These are phyloP conservation scores for Zarea fungicola DNA, from an alignment of 2,329 filamentous ascomycete genomes.

Conservation along the genomic window DNA sequence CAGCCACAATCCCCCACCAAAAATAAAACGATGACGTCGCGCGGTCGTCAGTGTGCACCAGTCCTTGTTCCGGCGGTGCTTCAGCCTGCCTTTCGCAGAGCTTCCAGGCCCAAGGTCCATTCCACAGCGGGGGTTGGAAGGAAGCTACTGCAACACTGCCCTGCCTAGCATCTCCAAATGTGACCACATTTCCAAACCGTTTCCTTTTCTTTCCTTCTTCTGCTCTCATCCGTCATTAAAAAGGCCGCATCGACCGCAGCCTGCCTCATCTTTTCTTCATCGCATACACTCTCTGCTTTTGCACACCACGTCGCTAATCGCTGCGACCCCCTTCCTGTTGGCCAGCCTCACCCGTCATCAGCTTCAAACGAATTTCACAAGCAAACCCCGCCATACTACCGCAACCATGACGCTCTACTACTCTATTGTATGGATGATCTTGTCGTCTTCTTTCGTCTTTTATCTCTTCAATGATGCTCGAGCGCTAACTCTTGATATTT, in stretches of 20 bases:
- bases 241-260: neutral
- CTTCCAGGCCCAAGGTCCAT: conserved; percentile 4
- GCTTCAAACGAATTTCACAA: too few species aligned
- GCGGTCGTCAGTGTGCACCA: conserved; percentile 5
- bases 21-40: conserved; percentile 10
- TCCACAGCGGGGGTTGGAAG: neutral
- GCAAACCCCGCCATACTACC: conserved; percentile 13
- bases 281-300: neutral
- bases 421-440: conserved; percentile 48
- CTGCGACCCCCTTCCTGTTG: neutral
- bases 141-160: neutral
- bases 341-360: neutral
- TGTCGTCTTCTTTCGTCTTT: too few species aligned
- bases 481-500: too few species aligned
- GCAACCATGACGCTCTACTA: conserved; percentile 55
- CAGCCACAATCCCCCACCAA: neutral
- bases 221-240: neutral
- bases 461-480: too few species aligned
- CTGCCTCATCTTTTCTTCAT: neutral
- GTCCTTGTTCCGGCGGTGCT: too few species aligned
- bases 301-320: neutral
- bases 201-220: neutral
- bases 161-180: conserved; percentile 2
- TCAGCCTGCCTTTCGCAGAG: conserved; percentile 1
- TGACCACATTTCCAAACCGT: conserved; percentile 7